Conservation (phyloP, 441 rosid genomes). For the Gossypium laxum region DNA sequence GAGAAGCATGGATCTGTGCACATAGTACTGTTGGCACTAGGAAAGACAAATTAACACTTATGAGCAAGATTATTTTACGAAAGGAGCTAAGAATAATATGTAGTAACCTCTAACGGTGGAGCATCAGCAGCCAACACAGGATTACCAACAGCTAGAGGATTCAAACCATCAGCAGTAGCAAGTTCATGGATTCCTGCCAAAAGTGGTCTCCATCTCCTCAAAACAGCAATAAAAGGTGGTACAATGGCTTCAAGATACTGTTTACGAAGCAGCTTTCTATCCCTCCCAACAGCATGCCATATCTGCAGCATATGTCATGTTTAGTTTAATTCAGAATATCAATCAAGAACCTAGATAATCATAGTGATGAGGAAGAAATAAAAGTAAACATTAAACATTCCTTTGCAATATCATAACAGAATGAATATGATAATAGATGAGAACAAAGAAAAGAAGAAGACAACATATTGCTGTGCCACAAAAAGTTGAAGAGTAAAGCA, state of each 20-base stretch:
- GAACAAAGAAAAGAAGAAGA: conserved; percentile 17
- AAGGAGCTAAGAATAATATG: conserved; percentile 15
- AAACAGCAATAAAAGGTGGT: conserved; percentile 92
- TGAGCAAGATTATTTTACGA: conserved; percentile 8
- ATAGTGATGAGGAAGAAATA: conserved; percentile 9
- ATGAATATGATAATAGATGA: conserved; percentile 12
- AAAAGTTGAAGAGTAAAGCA: background rate
- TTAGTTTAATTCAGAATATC: conserved; percentile 4
- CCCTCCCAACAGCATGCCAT: conserved; percentile 92
- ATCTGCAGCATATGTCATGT: conserved; percentile 36
- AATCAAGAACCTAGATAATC: conserved; percentile 13
- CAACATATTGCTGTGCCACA: background rate
- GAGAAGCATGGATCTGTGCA: background rate
- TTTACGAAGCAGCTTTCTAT: conserved; percentile 72
- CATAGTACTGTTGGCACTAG: conserved; percentile 3
- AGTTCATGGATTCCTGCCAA: conserved; percentile 95
- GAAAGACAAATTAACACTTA: conserved; percentile 15
- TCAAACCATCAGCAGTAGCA: conserved; percentile 90
- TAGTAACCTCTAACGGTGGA: conserved; percentile 74
- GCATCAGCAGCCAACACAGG: conserved; percentile 92
- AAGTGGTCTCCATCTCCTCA: conserved; percentile 97
- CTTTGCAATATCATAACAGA: conserved; percentile 13
- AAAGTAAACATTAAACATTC: background rate
- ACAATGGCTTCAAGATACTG: conserved; percentile 84
- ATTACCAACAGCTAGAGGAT: conserved; percentile 90